Evolutionary conservation across 257 asterid genomes (phyloP).

Genomic region (Solanum pinnatisectum): DNA sequence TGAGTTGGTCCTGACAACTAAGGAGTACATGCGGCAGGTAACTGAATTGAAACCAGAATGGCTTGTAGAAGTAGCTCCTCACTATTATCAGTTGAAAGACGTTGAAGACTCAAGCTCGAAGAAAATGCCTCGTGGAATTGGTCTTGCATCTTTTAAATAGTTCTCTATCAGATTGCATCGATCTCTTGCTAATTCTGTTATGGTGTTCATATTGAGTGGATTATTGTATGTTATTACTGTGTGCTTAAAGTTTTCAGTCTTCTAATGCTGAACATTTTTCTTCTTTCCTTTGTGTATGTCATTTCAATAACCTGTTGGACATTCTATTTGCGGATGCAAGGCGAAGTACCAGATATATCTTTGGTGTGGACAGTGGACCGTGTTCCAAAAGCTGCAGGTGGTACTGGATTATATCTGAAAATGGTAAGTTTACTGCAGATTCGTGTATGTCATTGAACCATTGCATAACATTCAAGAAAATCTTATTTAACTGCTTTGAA

Average conservation of each 20-base stretch:
- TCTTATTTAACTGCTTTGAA: not conserved
- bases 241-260: not conserved
- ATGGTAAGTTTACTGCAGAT: not conserved
- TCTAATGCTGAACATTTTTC: not conserved
- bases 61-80: constrained; percentile 77
- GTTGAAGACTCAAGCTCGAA: constrained; percentile 37
- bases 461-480: not conserved
- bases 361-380: not conserved
- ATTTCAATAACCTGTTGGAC: not conserved
- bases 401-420: not conserved
- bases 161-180: not conserved
- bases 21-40: constrained; percentile 83
- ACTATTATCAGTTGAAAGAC: constrained; percentile 55
- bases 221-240: no score
- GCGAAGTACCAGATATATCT: not conserved
- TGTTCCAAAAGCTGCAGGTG: not conserved
- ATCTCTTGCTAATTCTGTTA: not conserved
- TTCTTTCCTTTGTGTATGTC: not conserved
- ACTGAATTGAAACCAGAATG: constrained; percentile 73
- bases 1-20: constrained; percentile 61
- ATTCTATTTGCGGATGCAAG: not conserved
- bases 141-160: not conserved
- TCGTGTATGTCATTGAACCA: not conserved
- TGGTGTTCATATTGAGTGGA: not conserved
- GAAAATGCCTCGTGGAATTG: constrained; percentile 1